Evolutionary conservation across 176 grass and related monocot species (phyloP).

Genomic region (Bothriochloa decipiens): DNA sequence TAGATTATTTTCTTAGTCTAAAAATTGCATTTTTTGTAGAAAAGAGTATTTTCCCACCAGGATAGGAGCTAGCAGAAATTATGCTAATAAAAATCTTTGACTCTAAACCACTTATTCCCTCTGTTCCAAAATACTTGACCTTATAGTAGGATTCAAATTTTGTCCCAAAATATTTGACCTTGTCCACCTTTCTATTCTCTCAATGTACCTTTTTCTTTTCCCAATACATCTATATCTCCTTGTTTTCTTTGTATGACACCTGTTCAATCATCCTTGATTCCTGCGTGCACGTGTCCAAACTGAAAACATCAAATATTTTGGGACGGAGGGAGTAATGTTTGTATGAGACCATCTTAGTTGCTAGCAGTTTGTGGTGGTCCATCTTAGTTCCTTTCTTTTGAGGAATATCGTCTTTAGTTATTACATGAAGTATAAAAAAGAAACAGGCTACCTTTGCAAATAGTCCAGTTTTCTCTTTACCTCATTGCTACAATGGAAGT

Average conservation of each 20-base stretch:
- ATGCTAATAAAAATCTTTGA: not conserved
- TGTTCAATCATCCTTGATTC: not conserved
- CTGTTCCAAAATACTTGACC: not conserved
- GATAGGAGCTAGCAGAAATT: not conserved
- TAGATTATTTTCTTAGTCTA: not conserved
- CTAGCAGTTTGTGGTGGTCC: conserved; percentile 15
- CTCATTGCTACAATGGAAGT: not conserved
- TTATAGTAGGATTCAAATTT: not conserved
- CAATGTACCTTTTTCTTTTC: not conserved
- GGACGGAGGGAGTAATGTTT: not conserved
- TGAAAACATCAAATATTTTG: not conserved
- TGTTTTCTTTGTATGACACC: not conserved
- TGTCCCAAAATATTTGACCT: not conserved
- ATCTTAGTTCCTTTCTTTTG: conserved; percentile 8
- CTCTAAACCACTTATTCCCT: not conserved
- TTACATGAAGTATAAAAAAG: not conserved
- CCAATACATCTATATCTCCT: not conserved
- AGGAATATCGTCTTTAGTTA: not conserved
- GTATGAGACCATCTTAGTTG: not conserved
- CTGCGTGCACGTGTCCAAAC: not conserved
- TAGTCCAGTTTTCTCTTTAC: conserved; percentile 19
- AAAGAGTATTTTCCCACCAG: not conserved
- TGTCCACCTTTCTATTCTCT: not conserved
- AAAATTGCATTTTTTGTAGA: not conserved
- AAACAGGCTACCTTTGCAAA: conserved; percentile 13